Percentiles rank a stretch among this genome's conserved stretches.
These are phyloP conservation scores for Arxiozyma bovina DNA, from an alignment of 1,139 yeast genomes.

Conservation along the genomic window DNA sequence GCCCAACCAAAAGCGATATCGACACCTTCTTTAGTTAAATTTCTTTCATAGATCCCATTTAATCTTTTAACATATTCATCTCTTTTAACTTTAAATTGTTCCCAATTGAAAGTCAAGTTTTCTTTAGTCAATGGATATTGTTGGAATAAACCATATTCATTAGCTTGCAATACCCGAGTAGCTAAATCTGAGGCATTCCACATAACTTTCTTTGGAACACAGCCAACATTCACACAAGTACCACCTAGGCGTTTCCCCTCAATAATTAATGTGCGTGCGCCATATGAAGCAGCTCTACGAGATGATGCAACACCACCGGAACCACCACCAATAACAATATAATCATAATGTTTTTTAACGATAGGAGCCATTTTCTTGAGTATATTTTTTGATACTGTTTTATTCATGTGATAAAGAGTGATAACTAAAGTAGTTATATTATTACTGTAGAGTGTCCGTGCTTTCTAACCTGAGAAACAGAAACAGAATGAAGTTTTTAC, in stretches of 20 bases:
- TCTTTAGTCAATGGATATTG: constrained; percentile 45
- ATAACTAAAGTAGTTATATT: too few relatives aligned
- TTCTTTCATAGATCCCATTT: constrained; percentile 87
- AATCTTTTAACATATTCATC: constrained; percentile 83
- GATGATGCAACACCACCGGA: constrained; percentile 98
- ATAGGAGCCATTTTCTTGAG: constrained; percentile 11
- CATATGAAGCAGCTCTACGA: constrained; percentile 89
- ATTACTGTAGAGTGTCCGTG: too few relatives aligned
- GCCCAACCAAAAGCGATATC: constrained; percentile 87
- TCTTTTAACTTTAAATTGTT: constrained; percentile 67
- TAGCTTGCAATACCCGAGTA: constrained; percentile 59
- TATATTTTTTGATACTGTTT: constrained; percentile 2
- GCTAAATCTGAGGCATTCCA: constrained; percentile 96
- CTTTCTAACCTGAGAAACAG: too few relatives aligned
- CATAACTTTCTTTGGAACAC: constrained; percentile 98
- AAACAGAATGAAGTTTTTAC: too few relatives aligned
- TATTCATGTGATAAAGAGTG: neutral
- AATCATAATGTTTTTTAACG: constrained; percentile 53
- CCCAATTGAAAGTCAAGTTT: constrained; percentile 61
- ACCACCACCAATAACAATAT: constrained; percentile 97
- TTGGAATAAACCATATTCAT: constrained; percentile 67
- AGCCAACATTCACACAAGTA: constrained; percentile 97
- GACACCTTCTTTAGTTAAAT: constrained; percentile 80
- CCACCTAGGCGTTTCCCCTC: constrained; percentile 87
- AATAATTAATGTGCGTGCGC: constrained; percentile 75